Percentiles rank a stretch among this genome's conserved stretches.
Conservation (phyloP, 164 flowering plant genomes). For the Litsea cubeba region DNA sequence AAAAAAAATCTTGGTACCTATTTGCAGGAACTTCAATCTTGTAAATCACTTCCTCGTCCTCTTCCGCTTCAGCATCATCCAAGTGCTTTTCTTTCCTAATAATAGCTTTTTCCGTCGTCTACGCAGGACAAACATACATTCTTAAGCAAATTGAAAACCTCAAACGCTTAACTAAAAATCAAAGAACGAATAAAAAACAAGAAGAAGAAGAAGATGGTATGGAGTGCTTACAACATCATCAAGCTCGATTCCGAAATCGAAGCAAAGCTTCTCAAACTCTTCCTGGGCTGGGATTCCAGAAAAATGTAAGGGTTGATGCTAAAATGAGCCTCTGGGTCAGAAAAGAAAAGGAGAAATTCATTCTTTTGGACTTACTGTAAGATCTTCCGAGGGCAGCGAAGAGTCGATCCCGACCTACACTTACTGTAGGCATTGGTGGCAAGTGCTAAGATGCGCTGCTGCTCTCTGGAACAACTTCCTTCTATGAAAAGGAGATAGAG, state of each 20-base stretch:
- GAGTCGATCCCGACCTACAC: slow-evolving; percentile 82
- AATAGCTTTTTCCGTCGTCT: slow-evolving; percentile 93
- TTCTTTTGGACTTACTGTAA: slow-evolving; percentile 40
- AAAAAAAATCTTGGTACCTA: slow-evolving; percentile 32
- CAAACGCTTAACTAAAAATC: background rate
- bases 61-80: slow-evolving; percentile 46
- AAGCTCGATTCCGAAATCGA: slow-evolving; percentile 84
- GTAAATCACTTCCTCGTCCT: slow-evolving; percentile 84
- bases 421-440: slow-evolving; percentile 77
- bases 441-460: background rate
- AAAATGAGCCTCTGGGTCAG: too few relatives aligned
- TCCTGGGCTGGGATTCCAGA: slow-evolving; percentile 50
- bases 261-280: slow-evolving; percentile 86
- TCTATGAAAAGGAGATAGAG: too few relatives aligned
- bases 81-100: slow-evolving; percentile 84
- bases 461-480: background rate
- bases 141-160: too few relatives aligned
- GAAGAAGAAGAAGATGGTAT: background rate
- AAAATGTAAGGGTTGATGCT: background rate
- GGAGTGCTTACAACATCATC: slow-evolving; percentile 75
- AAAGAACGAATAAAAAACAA: background rate
- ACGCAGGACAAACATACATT: background rate
- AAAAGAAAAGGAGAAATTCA: too few relatives aligned
- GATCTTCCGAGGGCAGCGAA: slow-evolving; percentile 62
- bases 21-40: slow-evolving; percentile 94